Percentiles rank a stretch among this genome's conserved stretches.
phyloP scores from a whole-genome alignment of 768 basidiomycete species.

The Auriculariales sp. region DNA sequence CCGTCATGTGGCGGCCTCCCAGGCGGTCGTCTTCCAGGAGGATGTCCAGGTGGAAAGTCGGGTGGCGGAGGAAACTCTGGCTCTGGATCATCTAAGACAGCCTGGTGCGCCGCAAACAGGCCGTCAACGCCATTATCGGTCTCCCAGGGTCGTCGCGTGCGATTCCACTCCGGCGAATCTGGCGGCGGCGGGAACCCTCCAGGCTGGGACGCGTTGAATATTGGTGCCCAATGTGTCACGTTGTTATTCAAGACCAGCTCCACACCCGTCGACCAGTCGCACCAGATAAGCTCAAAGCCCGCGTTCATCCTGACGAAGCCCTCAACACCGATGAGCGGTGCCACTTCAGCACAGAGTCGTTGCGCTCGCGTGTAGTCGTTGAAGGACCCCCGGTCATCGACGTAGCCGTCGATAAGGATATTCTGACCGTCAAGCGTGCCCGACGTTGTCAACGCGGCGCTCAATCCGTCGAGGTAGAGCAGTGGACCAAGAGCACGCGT shows the following conservation, averaged over 20 bases:
- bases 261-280: constrained; percentile 11
- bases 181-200: too few species aligned
- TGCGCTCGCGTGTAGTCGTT: constrained; percentile 14
- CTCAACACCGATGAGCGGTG: constrained; percentile 9
- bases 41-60: too few species aligned
- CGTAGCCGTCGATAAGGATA: constrained; percentile 12
- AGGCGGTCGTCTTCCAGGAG: too few species aligned
- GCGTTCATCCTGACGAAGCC: constrained; percentile 17
- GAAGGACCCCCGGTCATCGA: constrained; percentile 8
- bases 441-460: constrained; percentile 9
- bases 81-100: too few species aligned
- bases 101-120: too few species aligned
- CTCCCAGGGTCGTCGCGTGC: too few species aligned
- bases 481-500: constrained; percentile 8
- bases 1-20: too few species aligned
- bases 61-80: too few species aligned
- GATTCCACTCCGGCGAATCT: too few species aligned
- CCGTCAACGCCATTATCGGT: too few species aligned
- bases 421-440: constrained; percentile 15
- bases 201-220: too few species aligned
- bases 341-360: constrained; percentile 11
- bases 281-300: constrained; percentile 16
- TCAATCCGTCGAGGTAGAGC: constrained; percentile 11
- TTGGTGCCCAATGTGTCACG: constrained; percentile 9
- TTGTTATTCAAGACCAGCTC: constrained; percentile 12